Percentiles rank a stretch among this genome's conserved stretches.
Conservation (phyloP, 306 rosid genomes). For the Senna tora region DNA sequence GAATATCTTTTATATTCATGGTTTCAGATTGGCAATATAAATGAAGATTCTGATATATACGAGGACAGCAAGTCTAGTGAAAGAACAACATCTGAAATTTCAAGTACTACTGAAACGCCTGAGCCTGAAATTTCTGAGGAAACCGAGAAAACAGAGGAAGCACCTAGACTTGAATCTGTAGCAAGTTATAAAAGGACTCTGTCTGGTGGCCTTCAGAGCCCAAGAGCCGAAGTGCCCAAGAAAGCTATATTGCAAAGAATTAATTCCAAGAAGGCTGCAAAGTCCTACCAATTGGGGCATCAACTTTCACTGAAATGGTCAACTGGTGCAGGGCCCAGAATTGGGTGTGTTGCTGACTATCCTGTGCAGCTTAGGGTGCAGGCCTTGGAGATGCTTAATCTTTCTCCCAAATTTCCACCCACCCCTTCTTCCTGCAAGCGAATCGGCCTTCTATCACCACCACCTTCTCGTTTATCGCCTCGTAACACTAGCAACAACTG, state of each 20-base stretch:
- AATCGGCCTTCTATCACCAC: slow-evolving; percentile 46
- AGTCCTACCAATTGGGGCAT: slow-evolving; percentile 85
- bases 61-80: slow-evolving; percentile 45
- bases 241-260: slow-evolving; percentile 73
- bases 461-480: slow-evolving; percentile 29
- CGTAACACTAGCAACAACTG: slow-evolving; percentile 4
- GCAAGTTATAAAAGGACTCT: slow-evolving; percentile 65
- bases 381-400: slow-evolving; percentile 81
- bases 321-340: slow-evolving; percentile 96
- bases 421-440: slow-evolving; percentile 51
- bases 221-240: slow-evolving; percentile 78
- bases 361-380: slow-evolving; percentile 77
- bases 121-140: slow-evolving; percentile 39
- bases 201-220: slow-evolving; percentile 94
- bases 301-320: slow-evolving; percentile 83
- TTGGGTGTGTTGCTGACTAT: slow-evolving; percentile 93
- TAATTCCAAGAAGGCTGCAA: slow-evolving; percentile 76
- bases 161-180: slow-evolving; percentile 27
- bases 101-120: slow-evolving; percentile 28
- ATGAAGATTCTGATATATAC: slow-evolving; percentile 58
- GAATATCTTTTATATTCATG: slow-evolving; percentile 12
- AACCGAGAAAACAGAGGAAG: slow-evolving; percentile 46
- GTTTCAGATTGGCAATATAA: slow-evolving; percentile 63
- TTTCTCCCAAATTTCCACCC: slow-evolving; percentile 65
- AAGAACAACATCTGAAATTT: slow-evolving; percentile 28